Conservation (phyloP, 129 eudicot species). For the Lactuca saligna region DNA sequence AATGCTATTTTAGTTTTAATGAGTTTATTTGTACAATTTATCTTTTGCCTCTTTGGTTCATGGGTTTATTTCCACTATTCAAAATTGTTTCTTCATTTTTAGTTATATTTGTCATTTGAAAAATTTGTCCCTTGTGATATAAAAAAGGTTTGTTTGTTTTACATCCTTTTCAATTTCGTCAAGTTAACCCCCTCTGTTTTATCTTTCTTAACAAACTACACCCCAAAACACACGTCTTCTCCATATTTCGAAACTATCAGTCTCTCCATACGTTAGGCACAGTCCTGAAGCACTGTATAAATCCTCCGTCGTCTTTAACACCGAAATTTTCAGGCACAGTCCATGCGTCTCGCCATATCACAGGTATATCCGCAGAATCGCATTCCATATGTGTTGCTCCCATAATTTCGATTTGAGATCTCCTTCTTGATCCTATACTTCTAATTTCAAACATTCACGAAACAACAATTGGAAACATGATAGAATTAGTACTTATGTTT, state of each 20-base stretch:
- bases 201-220: background rate
- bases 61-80: too few relatives aligned
- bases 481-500: background rate
- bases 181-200: background rate
- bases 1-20: too few relatives aligned
- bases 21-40: too few relatives aligned
- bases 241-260: background rate
- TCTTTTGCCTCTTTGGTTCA: too few relatives aligned
- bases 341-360: background rate
- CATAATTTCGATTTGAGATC: slow-evolving; percentile 11
- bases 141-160: background rate
- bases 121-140: too few relatives aligned
- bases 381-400: slow-evolving; percentile 10
- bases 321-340: slow-evolving; percentile 8
- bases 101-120: too few relatives aligned
- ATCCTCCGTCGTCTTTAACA: slow-evolving; percentile 6
- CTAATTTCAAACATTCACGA: background rate
- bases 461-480: slow-evolving; percentile 14
- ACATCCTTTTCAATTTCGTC: background rate
- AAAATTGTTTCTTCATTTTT: too few relatives aligned
- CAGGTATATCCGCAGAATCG: slow-evolving; percentile 1
- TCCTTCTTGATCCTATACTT: slow-evolving; percentile 1
- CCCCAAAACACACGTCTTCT: slow-evolving; percentile 14
- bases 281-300: slow-evolving; percentile 2
- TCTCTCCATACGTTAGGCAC: background rate